Base-by-base conservation (phyloP, 306 rosid genomes). In the Inga laurina region DNA sequence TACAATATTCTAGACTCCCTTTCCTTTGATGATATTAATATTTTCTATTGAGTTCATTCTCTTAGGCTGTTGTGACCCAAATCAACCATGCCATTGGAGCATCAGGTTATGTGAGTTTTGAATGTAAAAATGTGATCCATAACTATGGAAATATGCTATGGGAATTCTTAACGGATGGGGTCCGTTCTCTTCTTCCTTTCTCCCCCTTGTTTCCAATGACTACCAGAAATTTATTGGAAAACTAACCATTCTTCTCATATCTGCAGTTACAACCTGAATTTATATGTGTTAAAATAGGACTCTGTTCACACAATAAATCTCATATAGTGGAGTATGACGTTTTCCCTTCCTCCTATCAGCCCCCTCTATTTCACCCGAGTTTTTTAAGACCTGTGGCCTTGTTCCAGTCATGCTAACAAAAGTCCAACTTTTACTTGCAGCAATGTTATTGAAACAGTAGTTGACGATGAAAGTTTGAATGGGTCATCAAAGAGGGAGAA, bases 31-130 rank as follows among this genome's bases (percentile, higher is more conserved):
- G 54, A 46, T 46, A 72, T 45, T 72, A 13, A 72, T 72, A 8
- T 72, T 45, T 72, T 16, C 80, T 85, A 82, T 79, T 27, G 80
- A 51, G 70, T 78, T 82, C 52, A 71, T 84, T 57, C 76, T 82
- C 77, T 46, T 85, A 93, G 97, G 61, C 87, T 82, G 84, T 91
- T 72, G 93, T 93, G 78, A 84, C 93, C 86, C 95, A 93, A 87
- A 91, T 93, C 71, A 91, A 91, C 86, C 92, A 88, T 83, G 95
- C 91, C 83, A 93, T 90, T 76, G 93, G 95, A 86, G 93, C 95
- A 65, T 89, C 89, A 79, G 93, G 97, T 61, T 78, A 81, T 75
- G 89, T 84, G 24, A 93, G 90, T 75, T 80, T 86, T 77, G 92
- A 93, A 79, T 93, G 97, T 73, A 93, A 91, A 91, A 86, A 49